Base-by-base conservation (phyloP, 2,329 filamentous ascomycete species). In the Blumeria hordei region DNA sequence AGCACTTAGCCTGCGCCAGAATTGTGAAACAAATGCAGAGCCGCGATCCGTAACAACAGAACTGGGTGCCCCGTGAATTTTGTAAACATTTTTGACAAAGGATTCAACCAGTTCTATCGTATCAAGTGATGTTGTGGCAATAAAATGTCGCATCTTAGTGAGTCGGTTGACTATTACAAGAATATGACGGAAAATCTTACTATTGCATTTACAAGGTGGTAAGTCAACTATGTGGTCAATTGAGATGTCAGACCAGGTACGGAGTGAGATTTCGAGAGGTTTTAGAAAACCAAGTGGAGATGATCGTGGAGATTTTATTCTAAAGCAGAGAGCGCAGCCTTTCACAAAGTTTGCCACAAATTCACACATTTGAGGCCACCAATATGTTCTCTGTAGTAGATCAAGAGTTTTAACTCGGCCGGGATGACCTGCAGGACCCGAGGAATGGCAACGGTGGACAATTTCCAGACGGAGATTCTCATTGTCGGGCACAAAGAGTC, bases 11-110 rank as follows among this genome's bases (percentile, higher is more conserved):
- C 37, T 35, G 45, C 55, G 45, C 59, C 57, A 61, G 34, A 59
- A 59, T n/a, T 56, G 44, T 0, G 35, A 57, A 21, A 52, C 50
- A 45, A 61, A 60, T 21, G 41, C 16, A 8, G 54, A 28, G 6
- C 59, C 59, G 14, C 57, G 7, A 41, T 61, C 53, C 41, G 55
- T 54, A 8, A 60, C 54, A 1, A 61, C 37, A 11, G 47, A 34
- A n/a, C 54, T 43, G 6, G 50, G 52, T 8, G 53, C 18, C 2
- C 54, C 50, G 43, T 58, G 39, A 14, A 43, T 33, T n/a, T 56
- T 57, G 32, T 14, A 56, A 6, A 21, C 6, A 8, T 21, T 28
- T 28, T 28, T 28, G 21, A 28, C 21, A 28, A 28, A 28, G 21
- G 21, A n/a, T 5, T n/a, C 12, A 14, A 54, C 51, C 11, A 51